These are phyloP conservation scores for Plantago coronopus DNA, from an alignment of 305 asterid genomes.

Conservation along the genomic window DNA sequence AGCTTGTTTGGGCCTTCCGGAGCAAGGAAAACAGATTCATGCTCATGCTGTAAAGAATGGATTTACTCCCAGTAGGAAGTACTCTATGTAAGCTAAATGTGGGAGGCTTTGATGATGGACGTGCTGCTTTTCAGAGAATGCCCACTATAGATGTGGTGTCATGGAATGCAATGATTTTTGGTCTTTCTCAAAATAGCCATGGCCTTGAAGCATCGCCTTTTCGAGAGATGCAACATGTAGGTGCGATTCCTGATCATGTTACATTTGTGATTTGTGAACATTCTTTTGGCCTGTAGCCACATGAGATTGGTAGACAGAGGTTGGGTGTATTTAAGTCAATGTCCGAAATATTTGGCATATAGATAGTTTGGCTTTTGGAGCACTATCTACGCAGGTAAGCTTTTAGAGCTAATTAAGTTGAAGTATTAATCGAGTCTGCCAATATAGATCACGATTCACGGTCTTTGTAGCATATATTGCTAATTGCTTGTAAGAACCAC, in stretches of 20 bases:
- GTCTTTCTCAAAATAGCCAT: slow-evolving; percentile 67
- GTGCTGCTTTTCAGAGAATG: slow-evolving; percentile 55
- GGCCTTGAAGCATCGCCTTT: slow-evolving; percentile 78
- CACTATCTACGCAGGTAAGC: slow-evolving; percentile 88
- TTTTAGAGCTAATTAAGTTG: slow-evolving; percentile 62
- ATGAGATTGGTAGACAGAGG: slow-evolving; percentile 73
- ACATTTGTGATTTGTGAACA: slow-evolving; percentile 65
- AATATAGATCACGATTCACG: slow-evolving; percentile 55
- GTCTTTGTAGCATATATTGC: slow-evolving; percentile 73
- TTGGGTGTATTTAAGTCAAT: slow-evolving; percentile 55
- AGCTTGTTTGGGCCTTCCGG: slow-evolving; percentile 82
- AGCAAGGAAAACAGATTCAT: slow-evolving; percentile 85
- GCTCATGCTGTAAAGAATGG: slow-evolving; percentile 69
- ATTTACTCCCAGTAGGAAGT: slow-evolving; percentile 74
- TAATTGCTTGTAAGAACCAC: slow-evolving; percentile 70
- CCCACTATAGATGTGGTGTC: slow-evolving; percentile 67
- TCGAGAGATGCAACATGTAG: slow-evolving; percentile 58
- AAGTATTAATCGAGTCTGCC: slow-evolving; percentile 64
- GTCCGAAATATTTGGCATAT: slow-evolving; percentile 47
- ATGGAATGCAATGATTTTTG: slow-evolving; percentile 92
- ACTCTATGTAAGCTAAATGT: slow-evolving; percentile 81
- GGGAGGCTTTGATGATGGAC: slow-evolving; percentile 63
- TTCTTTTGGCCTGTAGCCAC: slow-evolving; percentile 84
- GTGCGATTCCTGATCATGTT: slow-evolving; percentile 52
- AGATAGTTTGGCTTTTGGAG: slow-evolving; percentile 52